A percentile compares a stretch with the other conserved stretches of the same genome.
phyloP scores from a whole-genome alignment of 2,329 filamentous ascomycete genomes.

The Alternaria longipes region DNA sequence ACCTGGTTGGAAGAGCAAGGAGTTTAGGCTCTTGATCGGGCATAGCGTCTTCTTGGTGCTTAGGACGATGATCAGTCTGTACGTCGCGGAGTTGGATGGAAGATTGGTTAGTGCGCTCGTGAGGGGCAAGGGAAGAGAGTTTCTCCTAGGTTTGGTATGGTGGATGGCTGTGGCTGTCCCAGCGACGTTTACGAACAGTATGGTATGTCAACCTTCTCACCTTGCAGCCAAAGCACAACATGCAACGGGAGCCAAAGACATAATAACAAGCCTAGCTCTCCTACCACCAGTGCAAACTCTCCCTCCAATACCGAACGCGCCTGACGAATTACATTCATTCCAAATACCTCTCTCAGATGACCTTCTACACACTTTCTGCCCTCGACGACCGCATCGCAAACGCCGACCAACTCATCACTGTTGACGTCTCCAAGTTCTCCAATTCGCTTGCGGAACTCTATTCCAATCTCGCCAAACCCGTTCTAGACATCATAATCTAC shows the following conservation, averaged over 20 bases:
- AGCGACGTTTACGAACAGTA: constrained; percentile 97
- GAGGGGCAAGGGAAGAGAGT: constrained; percentile 88
- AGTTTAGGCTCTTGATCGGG: constrained; percentile 83
- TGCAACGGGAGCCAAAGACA: not conserved
- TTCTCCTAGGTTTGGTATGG: constrained; percentile 87
- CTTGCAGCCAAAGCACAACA: not conserved
- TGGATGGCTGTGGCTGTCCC: constrained; percentile 98
- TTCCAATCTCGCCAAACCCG: constrained; percentile 93
- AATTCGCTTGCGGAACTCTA: constrained; percentile 95
- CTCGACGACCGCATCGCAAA: constrained; percentile 98
- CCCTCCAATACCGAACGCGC: constrained; percentile 89
- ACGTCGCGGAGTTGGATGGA: constrained; percentile 96
- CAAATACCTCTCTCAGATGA: constrained; percentile 96
- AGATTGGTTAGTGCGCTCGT: constrained; percentile 91
- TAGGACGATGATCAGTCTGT: constrained; percentile 89
- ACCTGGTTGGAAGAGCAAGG: constrained; percentile 88
- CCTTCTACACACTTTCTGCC: constrained; percentile 94
- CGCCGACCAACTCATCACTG: constrained; percentile 94
- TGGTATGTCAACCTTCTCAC: constrained; percentile 67
- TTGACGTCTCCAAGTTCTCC: constrained; percentile 95
- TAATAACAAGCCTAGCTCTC: constrained; percentile 70
- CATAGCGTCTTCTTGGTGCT: constrained; percentile 94
- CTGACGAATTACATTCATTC: constrained; percentile 96
- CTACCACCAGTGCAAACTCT: constrained; percentile 95
- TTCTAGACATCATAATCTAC: constrained; percentile 96